phyloP scores from a whole-genome alignment of 192 early-diverging fungal genomes.

The Anaeromyces robustus region DNA sequence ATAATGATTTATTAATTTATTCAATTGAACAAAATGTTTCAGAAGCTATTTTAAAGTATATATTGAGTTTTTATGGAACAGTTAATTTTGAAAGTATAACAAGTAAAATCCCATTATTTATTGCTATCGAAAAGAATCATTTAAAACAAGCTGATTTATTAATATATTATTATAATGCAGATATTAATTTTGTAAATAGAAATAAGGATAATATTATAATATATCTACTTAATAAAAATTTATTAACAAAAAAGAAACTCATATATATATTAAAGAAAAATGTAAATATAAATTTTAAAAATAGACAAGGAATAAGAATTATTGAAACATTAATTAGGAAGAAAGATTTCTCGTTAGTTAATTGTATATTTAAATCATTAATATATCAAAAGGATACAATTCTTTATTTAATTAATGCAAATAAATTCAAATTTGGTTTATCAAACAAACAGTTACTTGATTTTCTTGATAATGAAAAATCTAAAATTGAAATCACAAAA shows the following conservation, averaged over 20 bases:
- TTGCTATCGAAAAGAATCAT: neutral
- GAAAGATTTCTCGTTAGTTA: neutral
- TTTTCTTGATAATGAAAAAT: neutral
- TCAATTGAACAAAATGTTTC: neutral
- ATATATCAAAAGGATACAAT: neutral
- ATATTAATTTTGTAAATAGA: neutral
- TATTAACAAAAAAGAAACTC: neutral
- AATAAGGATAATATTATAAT: neutral
- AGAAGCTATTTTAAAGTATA: neutral
- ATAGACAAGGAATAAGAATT: neutral
- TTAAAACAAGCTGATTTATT: neutral
- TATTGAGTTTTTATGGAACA: neutral
- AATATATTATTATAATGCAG: neutral
- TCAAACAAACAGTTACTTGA: neutral
- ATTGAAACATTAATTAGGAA: neutral
- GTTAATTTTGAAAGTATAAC: neutral
- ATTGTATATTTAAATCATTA: neutral
- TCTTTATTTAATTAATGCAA: neutral
- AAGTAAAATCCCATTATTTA: neutral
- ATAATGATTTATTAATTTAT: neutral
- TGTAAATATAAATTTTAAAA: neutral
- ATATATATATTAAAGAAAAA: neutral
- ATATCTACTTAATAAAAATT: neutral
- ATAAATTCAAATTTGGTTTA: neutral
- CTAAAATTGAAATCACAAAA: neutral